Evolutionary conservation across 2,329 filamentous ascomycete genomes (phyloP).

Genomic region (Anthostomella pinea): DNA sequence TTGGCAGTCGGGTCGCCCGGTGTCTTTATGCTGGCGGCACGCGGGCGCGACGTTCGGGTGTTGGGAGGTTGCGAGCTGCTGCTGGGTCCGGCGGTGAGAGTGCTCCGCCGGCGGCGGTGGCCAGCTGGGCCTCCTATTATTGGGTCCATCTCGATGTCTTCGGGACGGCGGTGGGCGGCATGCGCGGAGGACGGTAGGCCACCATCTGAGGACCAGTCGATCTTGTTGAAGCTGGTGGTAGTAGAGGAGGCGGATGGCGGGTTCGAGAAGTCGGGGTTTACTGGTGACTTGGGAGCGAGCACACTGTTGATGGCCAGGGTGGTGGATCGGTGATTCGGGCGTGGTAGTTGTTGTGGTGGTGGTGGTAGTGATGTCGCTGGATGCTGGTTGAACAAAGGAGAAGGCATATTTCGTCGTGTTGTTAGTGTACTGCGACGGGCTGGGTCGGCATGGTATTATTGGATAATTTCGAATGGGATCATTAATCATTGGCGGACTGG

Average conservation of each 20-base stretch:
- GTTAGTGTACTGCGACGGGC: too few species aligned
- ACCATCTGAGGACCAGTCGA: slow-evolving; percentile 31
- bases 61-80: slow-evolving; percentile 22
- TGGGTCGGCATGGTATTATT: too few species aligned
- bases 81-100: slow-evolving; percentile 42
- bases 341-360: slow-evolving; percentile 7
- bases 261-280: slow-evolving; percentile 26
- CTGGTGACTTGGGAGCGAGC: slow-evolving; percentile 16
- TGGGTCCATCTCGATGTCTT: slow-evolving; percentile 56
- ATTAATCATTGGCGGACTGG: too few species aligned
- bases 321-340: too few species aligned
- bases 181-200: slow-evolving; percentile 19
- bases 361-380: slow-evolving; percentile 15
- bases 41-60: slow-evolving; percentile 23
- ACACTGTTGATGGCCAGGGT: slow-evolving; percentile 21
- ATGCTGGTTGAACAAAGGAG: slow-evolving; percentile 28
- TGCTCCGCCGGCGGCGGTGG: slow-evolving; percentile 56
- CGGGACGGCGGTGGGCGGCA: slow-evolving; percentile 26
- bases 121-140: slow-evolving; percentile 45
- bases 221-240: slow-evolving; percentile 34
- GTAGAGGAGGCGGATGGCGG: slow-evolving; percentile 32
- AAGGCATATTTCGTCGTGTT: slow-evolving; percentile 26
- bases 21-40: slow-evolving; percentile 27
- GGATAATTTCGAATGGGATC: too few species aligned
- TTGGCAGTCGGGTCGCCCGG: slow-evolving; percentile 40